These are phyloP conservation scores for Phytophthora litchii DNA, from an alignment of 352 stramenopile species.

Conservation along the genomic window DNA sequence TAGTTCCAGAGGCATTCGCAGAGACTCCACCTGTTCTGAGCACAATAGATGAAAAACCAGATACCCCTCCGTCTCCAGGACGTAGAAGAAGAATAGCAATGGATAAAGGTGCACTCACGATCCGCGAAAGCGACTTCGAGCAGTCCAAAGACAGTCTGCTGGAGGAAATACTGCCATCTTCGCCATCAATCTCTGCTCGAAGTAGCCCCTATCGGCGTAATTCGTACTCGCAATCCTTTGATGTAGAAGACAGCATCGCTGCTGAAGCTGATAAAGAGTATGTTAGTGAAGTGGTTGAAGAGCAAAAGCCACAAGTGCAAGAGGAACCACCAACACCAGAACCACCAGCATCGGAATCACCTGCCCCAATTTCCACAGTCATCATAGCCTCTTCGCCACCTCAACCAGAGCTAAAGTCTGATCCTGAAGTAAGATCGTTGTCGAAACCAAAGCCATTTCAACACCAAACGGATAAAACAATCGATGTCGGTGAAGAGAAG, in stretches of 20 bases:
- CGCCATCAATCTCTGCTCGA: slow-evolving; percentile 20
- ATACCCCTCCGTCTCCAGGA: slow-evolving; percentile 27
- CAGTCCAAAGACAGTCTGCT: slow-evolving; percentile 73
- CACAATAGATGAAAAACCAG: slow-evolving; percentile 1
- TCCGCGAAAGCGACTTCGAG: slow-evolving; percentile 68
- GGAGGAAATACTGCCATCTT: slow-evolving; percentile 58
- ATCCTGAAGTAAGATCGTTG: background rate
- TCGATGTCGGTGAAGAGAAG: background rate
- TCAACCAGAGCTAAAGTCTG: slow-evolving; percentile 1
- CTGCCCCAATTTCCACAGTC: background rate
- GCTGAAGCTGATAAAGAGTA: slow-evolving; percentile 8
- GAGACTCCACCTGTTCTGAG: background rate
- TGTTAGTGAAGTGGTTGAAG: background rate
- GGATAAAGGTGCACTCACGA: slow-evolving; percentile 41
- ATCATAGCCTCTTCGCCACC: background rate
- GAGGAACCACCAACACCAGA: background rate
- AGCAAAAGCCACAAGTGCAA: slow-evolving; percentile 1
- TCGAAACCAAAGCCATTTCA: background rate
- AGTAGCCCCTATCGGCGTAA: slow-evolving; percentile 36
- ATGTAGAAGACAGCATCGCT: slow-evolving; percentile 34
- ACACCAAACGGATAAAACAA: background rate
- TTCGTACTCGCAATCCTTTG: slow-evolving; percentile 61
- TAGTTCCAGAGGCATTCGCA: slow-evolving; percentile 13
- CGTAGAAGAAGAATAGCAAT: slow-evolving; percentile 50
- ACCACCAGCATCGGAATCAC: background rate